Evolutionary conservation across 371 early-diverging fungal genomes (phyloP).

Genomic region (Lichtheimia ramosa): DNA sequence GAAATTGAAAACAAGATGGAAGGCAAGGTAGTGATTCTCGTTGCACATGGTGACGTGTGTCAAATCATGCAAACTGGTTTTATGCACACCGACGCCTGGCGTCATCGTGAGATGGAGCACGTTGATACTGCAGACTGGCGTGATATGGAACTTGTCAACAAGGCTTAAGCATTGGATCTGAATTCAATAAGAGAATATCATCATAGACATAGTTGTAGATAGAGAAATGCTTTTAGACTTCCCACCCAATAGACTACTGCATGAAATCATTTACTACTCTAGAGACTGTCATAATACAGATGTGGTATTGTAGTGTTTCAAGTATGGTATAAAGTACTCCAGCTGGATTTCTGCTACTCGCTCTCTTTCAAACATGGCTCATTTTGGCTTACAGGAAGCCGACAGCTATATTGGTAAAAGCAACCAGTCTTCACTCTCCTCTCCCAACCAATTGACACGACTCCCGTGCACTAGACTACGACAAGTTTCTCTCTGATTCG

Average conservation of each 20-base stretch:
- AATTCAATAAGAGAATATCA: conserved; percentile 8
- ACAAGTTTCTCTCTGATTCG: conserved; percentile 56
- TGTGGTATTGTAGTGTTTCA: background rate
- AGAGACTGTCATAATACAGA: no score
- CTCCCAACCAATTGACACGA: background rate
- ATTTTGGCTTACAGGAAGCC: conserved; percentile 25
- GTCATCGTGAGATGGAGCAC: conserved; percentile 43
- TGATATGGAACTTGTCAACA: conserved; percentile 17
- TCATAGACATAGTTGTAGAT: conserved; percentile 43
- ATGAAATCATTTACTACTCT: background rate
- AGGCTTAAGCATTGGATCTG: no score
- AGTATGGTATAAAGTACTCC: background rate
- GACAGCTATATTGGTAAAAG: conserved; percentile 27
- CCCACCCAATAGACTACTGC: conserved; percentile 52
- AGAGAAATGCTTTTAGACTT: conserved; percentile 63
- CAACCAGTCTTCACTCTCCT: background rate
- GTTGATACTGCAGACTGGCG: conserved; percentile 51
- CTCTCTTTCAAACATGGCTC: background rate
- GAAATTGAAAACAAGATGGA: conserved; percentile 42
- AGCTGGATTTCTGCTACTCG: no score
- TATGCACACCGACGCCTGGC: conserved; percentile 35
- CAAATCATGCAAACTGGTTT: conserved; percentile 47
- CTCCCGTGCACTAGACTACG: conserved; percentile 44
- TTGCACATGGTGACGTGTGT: conserved; percentile 50
- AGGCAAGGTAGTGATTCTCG: conserved; percentile 38